Evolutionary conservation across 106 monocot genomes (phyloP).

Genomic region (Phalaenopsis aphrodite): DNA sequence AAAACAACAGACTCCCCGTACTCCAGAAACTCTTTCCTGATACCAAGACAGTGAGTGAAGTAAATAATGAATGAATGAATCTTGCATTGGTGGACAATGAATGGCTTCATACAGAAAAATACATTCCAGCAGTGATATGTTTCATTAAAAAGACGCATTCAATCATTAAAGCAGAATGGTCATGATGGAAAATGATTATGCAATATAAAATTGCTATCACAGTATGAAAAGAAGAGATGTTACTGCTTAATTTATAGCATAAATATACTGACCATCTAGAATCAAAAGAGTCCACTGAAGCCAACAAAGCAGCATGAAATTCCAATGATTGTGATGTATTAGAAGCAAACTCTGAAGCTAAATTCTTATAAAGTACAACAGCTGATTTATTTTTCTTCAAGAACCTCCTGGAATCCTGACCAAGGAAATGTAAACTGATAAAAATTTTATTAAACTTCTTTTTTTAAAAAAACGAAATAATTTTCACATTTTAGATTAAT

Average conservation of each 20-base stretch:
- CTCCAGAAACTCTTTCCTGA: conserved; percentile 89
- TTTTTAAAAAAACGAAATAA: neutral
- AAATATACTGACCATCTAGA: conserved; percentile 65
- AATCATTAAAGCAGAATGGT: too few species aligned
- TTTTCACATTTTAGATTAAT: neutral
- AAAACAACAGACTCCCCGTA: conserved; percentile 74
- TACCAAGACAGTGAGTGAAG: neutral
- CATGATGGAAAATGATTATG: neutral
- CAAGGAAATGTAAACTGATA: conserved; percentile 16
- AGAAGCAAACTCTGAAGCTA: conserved; percentile 8
- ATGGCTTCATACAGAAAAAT: neutral
- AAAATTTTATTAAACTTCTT: neutral
- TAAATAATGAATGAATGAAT: too few species aligned
- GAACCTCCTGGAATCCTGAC: conserved; percentile 52
- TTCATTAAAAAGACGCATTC: too few species aligned
- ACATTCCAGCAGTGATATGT: neutral
- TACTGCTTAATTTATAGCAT: neutral
- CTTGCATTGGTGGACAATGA: too few species aligned
- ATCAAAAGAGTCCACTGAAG: conserved; percentile 90
- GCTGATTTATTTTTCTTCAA: conserved; percentile 34
- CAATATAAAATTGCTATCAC: neutral
- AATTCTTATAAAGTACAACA: conserved; percentile 19
- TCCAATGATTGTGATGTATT: conserved; percentile 24
- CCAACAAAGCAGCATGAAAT: conserved; percentile 35
- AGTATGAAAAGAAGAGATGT: neutral